Evolutionary conservation across 1,284 basidiomycete species (phyloP).

Genomic region (Heterobasidion parviporum): DNA sequence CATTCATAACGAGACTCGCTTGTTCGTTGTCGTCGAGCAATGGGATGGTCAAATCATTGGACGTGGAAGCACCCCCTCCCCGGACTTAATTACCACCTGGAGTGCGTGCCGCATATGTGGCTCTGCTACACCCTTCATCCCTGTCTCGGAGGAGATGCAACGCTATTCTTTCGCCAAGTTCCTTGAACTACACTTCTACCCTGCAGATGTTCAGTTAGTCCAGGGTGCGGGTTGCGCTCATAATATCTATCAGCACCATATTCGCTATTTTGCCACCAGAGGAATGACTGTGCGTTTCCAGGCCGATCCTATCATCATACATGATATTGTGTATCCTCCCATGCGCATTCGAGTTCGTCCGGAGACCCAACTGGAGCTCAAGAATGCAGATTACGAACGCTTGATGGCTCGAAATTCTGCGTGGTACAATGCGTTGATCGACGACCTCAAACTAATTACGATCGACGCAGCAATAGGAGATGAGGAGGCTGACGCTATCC

Average conservation of each 20-base stretch:
- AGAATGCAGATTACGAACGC: constrained; percentile 82
- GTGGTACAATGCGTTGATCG: constrained; percentile 66
- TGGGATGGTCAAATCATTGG: constrained; percentile 74
- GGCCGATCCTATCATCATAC: constrained; percentile 74
- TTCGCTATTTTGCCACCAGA: constrained; percentile 84
- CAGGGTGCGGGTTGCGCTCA: constrained; percentile 84
- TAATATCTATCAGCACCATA: constrained; percentile 91
- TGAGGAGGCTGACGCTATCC: constrained; percentile 53
- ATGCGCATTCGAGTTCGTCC: constrained; percentile 78
- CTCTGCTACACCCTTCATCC: constrained; percentile 79
- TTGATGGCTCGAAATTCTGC: constrained; percentile 65
- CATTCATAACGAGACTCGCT: constrained; percentile 81
- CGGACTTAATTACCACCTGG: constrained; percentile 86
- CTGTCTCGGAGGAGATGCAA: constrained; percentile 89
- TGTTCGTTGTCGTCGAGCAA: constrained; percentile 83
- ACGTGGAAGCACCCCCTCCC: constrained; percentile 41
- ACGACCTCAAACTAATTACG: constrained; percentile 66
- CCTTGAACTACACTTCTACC: constrained; percentile 88
- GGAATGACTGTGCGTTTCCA: constrained; percentile 89
- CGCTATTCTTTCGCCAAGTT: constrained; percentile 93
- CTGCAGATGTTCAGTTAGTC: constrained; percentile 75
- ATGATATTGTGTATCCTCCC: constrained; percentile 89
- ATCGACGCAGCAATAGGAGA: constrained; percentile 75
- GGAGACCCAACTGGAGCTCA: constrained; percentile 81
- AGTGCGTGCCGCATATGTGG: constrained; percentile 83